Percentiles rank a stretch among this genome's conserved stretches.
phyloP scores from a whole-genome alignment of 148 eudicot species.

The Pharnaceum exiguum region DNA sequence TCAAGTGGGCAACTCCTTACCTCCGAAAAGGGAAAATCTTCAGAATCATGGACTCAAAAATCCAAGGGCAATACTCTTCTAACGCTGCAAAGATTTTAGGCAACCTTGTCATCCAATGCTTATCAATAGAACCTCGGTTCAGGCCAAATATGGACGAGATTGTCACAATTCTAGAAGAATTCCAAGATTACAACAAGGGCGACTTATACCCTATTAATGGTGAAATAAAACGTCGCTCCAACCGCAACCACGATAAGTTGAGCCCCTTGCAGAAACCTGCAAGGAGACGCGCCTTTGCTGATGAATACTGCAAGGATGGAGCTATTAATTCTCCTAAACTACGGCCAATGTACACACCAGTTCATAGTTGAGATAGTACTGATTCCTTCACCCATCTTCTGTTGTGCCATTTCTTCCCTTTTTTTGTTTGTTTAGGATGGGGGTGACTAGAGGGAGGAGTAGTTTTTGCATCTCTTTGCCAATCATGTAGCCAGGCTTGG shows the following conservation, averaged over 20 bases:
- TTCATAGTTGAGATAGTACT: slow-evolving; percentile 8
- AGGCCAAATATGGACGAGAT: slow-evolving; percentile 69
- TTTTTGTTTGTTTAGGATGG: background rate
- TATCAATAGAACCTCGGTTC: slow-evolving; percentile 55
- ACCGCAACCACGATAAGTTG: background rate
- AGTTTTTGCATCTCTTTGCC: background rate
- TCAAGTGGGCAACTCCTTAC: slow-evolving; percentile 71
- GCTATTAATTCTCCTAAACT: slow-evolving; percentile 1
- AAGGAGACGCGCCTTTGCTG: slow-evolving; percentile 1
- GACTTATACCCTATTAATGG: slow-evolving; percentile 18
- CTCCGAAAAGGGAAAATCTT: slow-evolving; percentile 59
- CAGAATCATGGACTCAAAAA: slow-evolving; percentile 60
- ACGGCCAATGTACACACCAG: slow-evolving; percentile 1
- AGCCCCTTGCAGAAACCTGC: slow-evolving; percentile 4
- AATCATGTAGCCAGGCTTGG: background rate
- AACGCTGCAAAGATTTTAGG: slow-evolving; percentile 40
- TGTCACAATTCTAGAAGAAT: slow-evolving; percentile 53
- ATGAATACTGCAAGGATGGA: slow-evolving; percentile 2
- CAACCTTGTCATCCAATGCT: slow-evolving; percentile 59
- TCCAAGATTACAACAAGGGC: slow-evolving; percentile 23
- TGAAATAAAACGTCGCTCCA: background rate
- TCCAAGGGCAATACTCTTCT: slow-evolving; percentile 66
- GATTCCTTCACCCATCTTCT: background rate
- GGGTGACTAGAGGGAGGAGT: background rate
- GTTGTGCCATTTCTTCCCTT: background rate